Conservation (phyloP, 768 basidiomycete species). For the Phanerochaete carnosa region DNA sequence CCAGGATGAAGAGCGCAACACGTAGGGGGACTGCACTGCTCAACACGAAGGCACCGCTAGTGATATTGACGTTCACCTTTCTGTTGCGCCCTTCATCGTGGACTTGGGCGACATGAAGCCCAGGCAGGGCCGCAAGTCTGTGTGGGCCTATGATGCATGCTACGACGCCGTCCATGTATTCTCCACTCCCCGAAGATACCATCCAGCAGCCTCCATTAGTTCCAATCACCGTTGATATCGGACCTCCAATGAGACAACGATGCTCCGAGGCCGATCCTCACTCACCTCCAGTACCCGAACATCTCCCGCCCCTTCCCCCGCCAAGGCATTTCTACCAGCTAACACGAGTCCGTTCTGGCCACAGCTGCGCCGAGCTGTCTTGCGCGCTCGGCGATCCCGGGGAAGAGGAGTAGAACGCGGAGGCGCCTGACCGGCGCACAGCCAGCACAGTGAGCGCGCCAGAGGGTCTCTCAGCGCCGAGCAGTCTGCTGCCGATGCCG, state of each 20-base stretch:
- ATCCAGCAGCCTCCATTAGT: background rate
- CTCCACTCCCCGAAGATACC: constrained; percentile 35
- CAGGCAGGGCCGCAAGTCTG: constrained; percentile 52
- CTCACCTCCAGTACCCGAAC: background rate
- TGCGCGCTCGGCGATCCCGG: constrained; percentile 21
- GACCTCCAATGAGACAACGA: constrained; percentile 19
- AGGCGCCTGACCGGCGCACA: background rate
- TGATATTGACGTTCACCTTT: no score
- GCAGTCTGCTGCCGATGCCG: background rate
- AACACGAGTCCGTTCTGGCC: constrained; percentile 26
- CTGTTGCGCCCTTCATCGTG: constrained; percentile 72
- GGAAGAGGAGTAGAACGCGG: constrained; percentile 15
- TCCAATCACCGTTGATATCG: constrained; percentile 26
- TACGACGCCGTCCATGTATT: constrained; percentile 76
- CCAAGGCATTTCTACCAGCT: background rate
- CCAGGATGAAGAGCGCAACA: no score
- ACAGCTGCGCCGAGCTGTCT: constrained; percentile 18
- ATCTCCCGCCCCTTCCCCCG: no score
- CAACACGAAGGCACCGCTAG: no score
- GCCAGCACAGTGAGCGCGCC: background rate
- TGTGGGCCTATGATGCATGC: constrained; percentile 82
- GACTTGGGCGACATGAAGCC: constrained; percentile 35
- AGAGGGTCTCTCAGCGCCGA: background rate
- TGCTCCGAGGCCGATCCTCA: constrained; percentile 18
- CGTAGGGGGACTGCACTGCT: no score